These are phyloP conservation scores for Leishmania braziliensis DNA, from an alignment of 208 protist genomes.

Conservation along the genomic window DNA sequence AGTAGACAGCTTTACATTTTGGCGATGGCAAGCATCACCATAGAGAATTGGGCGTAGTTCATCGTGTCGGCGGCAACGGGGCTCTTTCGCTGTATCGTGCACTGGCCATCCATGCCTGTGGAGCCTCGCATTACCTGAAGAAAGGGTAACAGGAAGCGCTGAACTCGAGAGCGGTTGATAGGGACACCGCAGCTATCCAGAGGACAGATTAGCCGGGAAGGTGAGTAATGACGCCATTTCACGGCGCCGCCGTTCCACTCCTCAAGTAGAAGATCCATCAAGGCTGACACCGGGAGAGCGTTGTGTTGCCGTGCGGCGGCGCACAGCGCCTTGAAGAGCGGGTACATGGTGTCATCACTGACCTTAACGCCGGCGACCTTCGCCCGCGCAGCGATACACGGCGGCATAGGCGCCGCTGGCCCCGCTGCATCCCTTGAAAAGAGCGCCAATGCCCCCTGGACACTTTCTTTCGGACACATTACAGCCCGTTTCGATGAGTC, in stretches of 20 bases:
- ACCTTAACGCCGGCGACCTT: conserved; percentile 20
- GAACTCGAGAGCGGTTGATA: conserved; percentile 28
- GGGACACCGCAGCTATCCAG: conserved; percentile 85
- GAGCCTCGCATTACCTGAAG: conserved; percentile 25
- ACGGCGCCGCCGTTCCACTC: conserved; percentile 27
- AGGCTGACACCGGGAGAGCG: conserved; percentile 13
- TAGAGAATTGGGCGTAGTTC: conserved; percentile 87
- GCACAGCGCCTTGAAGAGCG: conserved; percentile 27
- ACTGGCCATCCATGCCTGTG: not conserved
- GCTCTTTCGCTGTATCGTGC: not conserved
- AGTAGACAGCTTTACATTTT: conserved; percentile 38
- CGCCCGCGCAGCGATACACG: conserved; percentile 14
- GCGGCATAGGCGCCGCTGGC: not conserved
- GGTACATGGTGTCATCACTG: conserved; percentile 15
- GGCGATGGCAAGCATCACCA: conserved; percentile 84
- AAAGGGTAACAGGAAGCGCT: conserved; percentile 35
- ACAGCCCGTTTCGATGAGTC: conserved; percentile 1
- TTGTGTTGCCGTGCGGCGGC: conserved; percentile 7
- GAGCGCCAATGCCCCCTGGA: conserved; percentile 6
- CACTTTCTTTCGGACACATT: not conserved
- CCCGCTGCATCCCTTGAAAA: not conserved
- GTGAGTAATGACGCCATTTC: conserved; percentile 39
- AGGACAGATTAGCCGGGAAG: conserved; percentile 28
- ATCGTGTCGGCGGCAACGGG: conserved; percentile 21
- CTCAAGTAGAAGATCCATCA: conserved; percentile 31